Conservation (phyloP, 805 yeast genomes). For the Jamesozyma spencerorum region DNA sequence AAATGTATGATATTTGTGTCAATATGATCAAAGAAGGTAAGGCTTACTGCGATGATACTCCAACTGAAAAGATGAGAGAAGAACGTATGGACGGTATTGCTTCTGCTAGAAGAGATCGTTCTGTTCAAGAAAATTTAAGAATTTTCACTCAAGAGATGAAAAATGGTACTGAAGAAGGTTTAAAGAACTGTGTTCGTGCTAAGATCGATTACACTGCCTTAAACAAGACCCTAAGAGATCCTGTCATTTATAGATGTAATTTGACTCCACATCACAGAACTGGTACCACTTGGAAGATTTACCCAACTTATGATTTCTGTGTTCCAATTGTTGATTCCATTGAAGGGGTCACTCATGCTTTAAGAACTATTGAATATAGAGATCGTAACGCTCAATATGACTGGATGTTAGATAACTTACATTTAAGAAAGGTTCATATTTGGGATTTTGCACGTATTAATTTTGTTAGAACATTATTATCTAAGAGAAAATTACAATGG, state of each 20-base stretch:
- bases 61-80: slow-evolving; percentile 90
- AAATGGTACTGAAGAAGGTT: slow-evolving; percentile 86
- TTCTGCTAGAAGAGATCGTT: slow-evolving; percentile 82
- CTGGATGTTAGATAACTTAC: slow-evolving; percentile 80
- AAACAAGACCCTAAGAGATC: slow-evolving; percentile 95
- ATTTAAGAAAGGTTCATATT: slow-evolving; percentile 83
- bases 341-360: slow-evolving; percentile 96
- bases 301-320: slow-evolving; percentile 98
- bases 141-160: slow-evolving; percentile 88
- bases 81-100: slow-evolving; percentile 97
- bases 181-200: slow-evolving; percentile 90
- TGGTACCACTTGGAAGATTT: slow-evolving; percentile 85
- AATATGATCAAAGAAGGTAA: slow-evolving; percentile 88
- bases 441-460: slow-evolving; percentile 98
- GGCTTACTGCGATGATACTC: slow-evolving; percentile 97
- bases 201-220: slow-evolving; percentile 85
- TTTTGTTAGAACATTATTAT: slow-evolving; percentile 88
- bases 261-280: slow-evolving; percentile 97
- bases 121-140: slow-evolving; percentile 83
- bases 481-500: slow-evolving; percentile 98
- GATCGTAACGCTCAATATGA: slow-evolving; percentile 98
- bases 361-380: slow-evolving; percentile 96
- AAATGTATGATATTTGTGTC: slow-evolving; percentile 81
- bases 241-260: slow-evolving; percentile 95
- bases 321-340: slow-evolving; percentile 91